These are phyloP conservation scores for Pyropia yezoensis DNA, from an alignment of 23 red algal genomes.

Conservation along the genomic window DNA sequence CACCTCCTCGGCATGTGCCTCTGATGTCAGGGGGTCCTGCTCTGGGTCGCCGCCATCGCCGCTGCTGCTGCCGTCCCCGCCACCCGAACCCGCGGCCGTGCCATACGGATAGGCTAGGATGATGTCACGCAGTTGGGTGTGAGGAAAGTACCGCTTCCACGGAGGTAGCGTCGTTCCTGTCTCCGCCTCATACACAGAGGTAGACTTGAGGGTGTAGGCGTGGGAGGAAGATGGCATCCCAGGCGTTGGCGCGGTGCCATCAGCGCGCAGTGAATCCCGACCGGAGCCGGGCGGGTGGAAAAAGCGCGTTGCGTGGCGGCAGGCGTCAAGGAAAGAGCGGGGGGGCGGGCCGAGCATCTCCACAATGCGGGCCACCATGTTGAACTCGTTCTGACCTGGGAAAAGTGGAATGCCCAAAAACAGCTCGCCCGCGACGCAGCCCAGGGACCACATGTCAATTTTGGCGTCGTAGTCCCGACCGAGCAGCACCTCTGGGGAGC, in stretches of 20 bases:
- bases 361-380: conserved; percentile 89
- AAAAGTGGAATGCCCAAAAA: conserved; percentile 93
- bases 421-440: conserved; percentile 92
- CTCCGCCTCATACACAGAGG: conserved; percentile 33
- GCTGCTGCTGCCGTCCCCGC: not conserved
- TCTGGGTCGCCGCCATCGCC: conserved; percentile 1
- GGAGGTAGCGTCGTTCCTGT: conserved; percentile 12
- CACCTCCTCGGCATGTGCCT: conserved; percentile 20
- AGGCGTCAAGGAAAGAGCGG: conserved; percentile 33
- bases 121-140: conserved; percentile 54
- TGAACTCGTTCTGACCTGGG: conserved; percentile 81
- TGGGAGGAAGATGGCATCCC: not conserved
- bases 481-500: conserved; percentile 88
- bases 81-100: not conserved
- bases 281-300: conserved; percentile 25
- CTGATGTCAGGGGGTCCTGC: not conserved
- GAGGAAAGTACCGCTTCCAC: conserved; percentile 83
- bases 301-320: conserved; percentile 35
- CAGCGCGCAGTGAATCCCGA: not conserved
- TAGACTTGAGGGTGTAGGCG: conserved; percentile 19
- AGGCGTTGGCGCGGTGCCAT: not conserved
- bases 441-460: conserved; percentile 95
- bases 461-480: conserved; percentile 64
- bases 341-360: conserved; percentile 89
- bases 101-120: conserved; percentile 45